Evolutionary conservation across 768 basidiomycete species (phyloP), one percentile per base, ranked within the genome.

Genomic region (Hebeloma cylindrosporum): DNA sequence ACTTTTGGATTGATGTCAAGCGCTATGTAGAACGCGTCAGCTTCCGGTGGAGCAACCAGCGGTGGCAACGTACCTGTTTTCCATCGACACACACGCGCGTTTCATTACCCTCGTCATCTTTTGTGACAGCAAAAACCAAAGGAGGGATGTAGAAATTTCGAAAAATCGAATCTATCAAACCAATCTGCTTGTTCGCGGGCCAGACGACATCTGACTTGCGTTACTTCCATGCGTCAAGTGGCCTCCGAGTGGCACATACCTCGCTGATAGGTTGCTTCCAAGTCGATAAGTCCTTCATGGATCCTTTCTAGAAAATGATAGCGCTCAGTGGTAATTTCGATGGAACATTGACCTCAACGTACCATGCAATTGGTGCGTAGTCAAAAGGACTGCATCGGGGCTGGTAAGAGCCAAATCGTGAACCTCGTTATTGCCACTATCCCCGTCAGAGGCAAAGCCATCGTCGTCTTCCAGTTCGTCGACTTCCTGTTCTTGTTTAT

Each of bases 61-160:
- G 20, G 66, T 40, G 75, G 26, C n/a, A 71, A 71, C 66, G 64
- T 71, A 68, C 87, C 77, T 92, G 89, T 56, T 92, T 92, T 4
- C 89, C 89, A 54, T 92, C 89, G 2, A 89, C 86, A 45, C 87
- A 89, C 4, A 80, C 68, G 44, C 82, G 71, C 3, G 69, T 64
- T 52, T 79, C 77, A 3, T 72, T 67, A 2, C 77, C 82, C 20
- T 86, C 81, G 1, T 78, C 73, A 36, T 74, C 68, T 26, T 65
- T 67, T 30, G 68, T 59, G 13, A 80, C 69, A 35, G 85, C 85
- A 50, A 92, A 90, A 7, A 92, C 83, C 17, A 92, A 72, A 0
- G 88, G 85, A 0, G 89, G 89, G 7, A 92, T 76, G 43, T 83
- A 89, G 52, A 79, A 88, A 57, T 89, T 87, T 26, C 80, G 80